phyloP scores from a whole-genome alignment of 2,329 filamentous ascomycete species.

The Pyrenochaeta sp. region DNA sequence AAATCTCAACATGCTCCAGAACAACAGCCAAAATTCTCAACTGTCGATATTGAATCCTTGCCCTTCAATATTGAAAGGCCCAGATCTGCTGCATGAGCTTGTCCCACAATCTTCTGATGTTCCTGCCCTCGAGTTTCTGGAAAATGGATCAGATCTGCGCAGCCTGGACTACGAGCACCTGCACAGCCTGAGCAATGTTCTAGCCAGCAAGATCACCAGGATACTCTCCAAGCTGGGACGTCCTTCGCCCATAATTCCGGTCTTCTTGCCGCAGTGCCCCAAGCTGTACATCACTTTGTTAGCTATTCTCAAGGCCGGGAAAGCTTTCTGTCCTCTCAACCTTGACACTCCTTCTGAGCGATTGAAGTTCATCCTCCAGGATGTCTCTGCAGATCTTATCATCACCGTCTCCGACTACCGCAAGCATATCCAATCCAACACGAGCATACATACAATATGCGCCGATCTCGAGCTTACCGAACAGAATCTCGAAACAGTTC shows the following conservation, averaged over 20 bases:
- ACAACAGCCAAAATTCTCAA: slow-evolving; percentile 12
- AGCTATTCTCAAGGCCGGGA: slow-evolving; percentile 80
- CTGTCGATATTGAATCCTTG: slow-evolving; percentile 62
- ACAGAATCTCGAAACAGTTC: slow-evolving; percentile 23
- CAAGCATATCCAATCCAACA: slow-evolving; percentile 46
- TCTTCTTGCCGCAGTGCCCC: slow-evolving; percentile 79
- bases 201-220: slow-evolving; percentile 56
- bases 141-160: slow-evolving; percentile 54
- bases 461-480: slow-evolving; percentile 49
- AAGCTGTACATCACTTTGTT: slow-evolving; percentile 79
- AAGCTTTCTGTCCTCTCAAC: slow-evolving; percentile 84
- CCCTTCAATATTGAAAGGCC: slow-evolving; percentile 62
- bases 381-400: slow-evolving; percentile 74
- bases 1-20: slow-evolving; percentile 34
- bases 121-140: slow-evolving; percentile 70
- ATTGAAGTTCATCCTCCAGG: slow-evolving; percentile 79
- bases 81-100: slow-evolving; percentile 67
- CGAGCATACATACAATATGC: slow-evolving; percentile 48
- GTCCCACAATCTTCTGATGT: slow-evolving; percentile 55
- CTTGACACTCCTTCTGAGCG: slow-evolving; percentile 79
- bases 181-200: slow-evolving; percentile 62
- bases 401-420: slow-evolving; percentile 66
- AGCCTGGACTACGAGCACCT: slow-evolving; percentile 69
- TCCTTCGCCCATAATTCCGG: slow-evolving; percentile 66
- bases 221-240: slow-evolving; percentile 36